Evolutionary conservation across 768 basidiomycete genomes (phyloP).

Genomic region (Termitomyces sp.): DNA sequence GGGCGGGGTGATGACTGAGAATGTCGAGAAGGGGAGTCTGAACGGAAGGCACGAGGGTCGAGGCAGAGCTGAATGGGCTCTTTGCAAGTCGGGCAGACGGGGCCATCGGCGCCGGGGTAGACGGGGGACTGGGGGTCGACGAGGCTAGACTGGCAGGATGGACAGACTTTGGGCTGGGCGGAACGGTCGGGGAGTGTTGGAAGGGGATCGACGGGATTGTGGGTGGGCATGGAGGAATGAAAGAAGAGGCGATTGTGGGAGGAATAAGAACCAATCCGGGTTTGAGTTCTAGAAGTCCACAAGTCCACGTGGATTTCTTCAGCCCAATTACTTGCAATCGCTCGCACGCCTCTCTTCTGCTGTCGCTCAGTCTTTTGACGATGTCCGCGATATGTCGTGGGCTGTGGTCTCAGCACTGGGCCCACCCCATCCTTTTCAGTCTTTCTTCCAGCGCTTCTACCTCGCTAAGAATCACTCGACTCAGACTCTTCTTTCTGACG

Average conservation of each 20-base stretch:
- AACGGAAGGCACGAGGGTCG: slow-evolving; percentile 14
- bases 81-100: slow-evolving; percentile 49
- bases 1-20: slow-evolving; percentile 20
- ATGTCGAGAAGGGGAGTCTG: slow-evolving; percentile 26
- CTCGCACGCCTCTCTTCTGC: neutral
- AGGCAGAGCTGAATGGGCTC: slow-evolving; percentile 28
- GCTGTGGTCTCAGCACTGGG: neutral
- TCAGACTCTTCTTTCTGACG: neutral
- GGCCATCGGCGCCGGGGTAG: slow-evolving; percentile 22
- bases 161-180: slow-evolving; percentile 40
- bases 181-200: slow-evolving; percentile 20
- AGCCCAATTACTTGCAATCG: too few relatives aligned
- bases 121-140: slow-evolving; percentile 25
- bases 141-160: slow-evolving; percentile 38
- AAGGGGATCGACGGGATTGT: slow-evolving; percentile 27
- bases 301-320: slow-evolving; percentile 17
- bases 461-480: neutral
- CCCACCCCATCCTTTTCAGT: neutral
- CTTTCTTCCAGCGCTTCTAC: neutral
- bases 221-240: slow-evolving; percentile 46
- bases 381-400: too few relatives aligned
- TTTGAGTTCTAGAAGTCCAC: neutral
- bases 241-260: slow-evolving; percentile 4
- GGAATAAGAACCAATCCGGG: neutral
- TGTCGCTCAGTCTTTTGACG: neutral